Conservation (phyloP, 2,329 filamentous ascomycete genomes). For the Calonectria montana region DNA sequence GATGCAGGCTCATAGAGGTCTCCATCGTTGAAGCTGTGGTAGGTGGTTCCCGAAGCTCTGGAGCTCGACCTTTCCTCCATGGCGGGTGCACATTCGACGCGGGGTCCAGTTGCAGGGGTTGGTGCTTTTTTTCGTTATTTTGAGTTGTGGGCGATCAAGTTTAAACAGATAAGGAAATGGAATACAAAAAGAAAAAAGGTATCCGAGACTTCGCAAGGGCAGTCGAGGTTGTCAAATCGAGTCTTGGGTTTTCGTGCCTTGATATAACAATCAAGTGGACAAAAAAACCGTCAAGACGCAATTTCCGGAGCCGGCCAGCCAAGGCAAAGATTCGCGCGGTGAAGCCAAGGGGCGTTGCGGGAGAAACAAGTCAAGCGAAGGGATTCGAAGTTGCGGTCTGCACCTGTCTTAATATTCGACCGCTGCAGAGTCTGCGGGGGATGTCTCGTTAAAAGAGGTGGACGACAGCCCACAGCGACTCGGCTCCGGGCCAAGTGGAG, state of each 20-base stretch:
- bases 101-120: not conserved
- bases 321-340: slow-evolving; percentile 33
- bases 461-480: slow-evolving; percentile 8
- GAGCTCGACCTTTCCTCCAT: slow-evolving; percentile 53
- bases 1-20: slow-evolving; percentile 58
- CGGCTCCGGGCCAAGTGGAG: slow-evolving; percentile 16
- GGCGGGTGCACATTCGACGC: slow-evolving; percentile 35
- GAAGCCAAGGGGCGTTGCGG: slow-evolving; percentile 34
- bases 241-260: slow-evolving; percentile 18
- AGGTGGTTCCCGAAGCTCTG: slow-evolving; percentile 61
- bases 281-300: slow-evolving; percentile 29
- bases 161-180: not conserved
- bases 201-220: no score
- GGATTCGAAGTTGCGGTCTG: slow-evolving; percentile 44
- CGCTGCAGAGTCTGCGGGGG: slow-evolving; percentile 9
- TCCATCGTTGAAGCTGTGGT: slow-evolving; percentile 65
- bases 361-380: slow-evolving; percentile 29
- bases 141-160: not conserved
- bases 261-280: slow-evolving; percentile 28
- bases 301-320: slow-evolving; percentile 40
- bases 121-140: not conserved
- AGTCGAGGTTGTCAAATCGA: slow-evolving; percentile 6
- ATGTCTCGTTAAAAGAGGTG: slow-evolving; percentile 1
- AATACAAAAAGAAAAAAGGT: slow-evolving; percentile 8
- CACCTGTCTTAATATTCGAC: slow-evolving; percentile 27